Percentiles rank a stretch among this genome's conserved stretches.
These are phyloP conservation scores for Yarrowia osloensis DNA, from an alignment of 805 yeast genomes.

Conservation along the genomic window DNA sequence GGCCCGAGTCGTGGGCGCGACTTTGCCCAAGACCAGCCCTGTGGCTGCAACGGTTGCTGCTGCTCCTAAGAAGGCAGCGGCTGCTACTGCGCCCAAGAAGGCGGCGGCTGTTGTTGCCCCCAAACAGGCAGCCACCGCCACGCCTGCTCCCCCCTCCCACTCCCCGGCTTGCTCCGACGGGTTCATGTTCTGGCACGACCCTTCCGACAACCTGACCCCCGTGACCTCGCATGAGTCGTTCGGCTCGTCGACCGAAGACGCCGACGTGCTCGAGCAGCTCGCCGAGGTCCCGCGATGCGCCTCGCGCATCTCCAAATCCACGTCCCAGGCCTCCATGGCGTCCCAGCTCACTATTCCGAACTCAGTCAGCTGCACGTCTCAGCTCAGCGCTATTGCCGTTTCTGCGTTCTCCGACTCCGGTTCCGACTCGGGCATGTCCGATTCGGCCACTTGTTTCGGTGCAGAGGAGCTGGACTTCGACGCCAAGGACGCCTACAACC, in stretches of 20 bases:
- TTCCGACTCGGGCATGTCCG: conserved; percentile 32
- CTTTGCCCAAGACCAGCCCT: neutral
- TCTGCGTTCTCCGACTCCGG: conserved; percentile 30
- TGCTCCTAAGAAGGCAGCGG: neutral
- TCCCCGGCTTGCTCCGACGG: conserved; percentile 22
- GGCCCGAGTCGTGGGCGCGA: neutral
- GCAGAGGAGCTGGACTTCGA: conserved; percentile 25
- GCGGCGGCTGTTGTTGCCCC: neutral
- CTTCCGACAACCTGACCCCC: conserved; percentile 26
- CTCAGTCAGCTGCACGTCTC: conserved; percentile 31
- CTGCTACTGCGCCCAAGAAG: neutral
- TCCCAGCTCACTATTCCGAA: conserved; percentile 30
- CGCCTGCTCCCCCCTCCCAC: conserved; percentile 10
- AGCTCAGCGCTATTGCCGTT: conserved; percentile 31
- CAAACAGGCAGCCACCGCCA: neutral
- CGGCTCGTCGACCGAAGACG: conserved; percentile 5
- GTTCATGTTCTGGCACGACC: conserved; percentile 31
- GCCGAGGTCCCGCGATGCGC: conserved; percentile 27
- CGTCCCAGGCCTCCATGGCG: conserved; percentile 27
- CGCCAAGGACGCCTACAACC: conserved; percentile 27
- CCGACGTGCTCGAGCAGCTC: conserved; percentile 24
- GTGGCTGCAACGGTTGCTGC: neutral
- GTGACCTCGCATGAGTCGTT: conserved; percentile 25
- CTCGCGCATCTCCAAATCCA: conserved; percentile 25
- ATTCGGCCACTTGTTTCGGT: conserved; percentile 30